Base-by-base conservation (phyloP, 2,329 filamentous ascomycete genomes). In the Diaporthe destruens region DNA sequence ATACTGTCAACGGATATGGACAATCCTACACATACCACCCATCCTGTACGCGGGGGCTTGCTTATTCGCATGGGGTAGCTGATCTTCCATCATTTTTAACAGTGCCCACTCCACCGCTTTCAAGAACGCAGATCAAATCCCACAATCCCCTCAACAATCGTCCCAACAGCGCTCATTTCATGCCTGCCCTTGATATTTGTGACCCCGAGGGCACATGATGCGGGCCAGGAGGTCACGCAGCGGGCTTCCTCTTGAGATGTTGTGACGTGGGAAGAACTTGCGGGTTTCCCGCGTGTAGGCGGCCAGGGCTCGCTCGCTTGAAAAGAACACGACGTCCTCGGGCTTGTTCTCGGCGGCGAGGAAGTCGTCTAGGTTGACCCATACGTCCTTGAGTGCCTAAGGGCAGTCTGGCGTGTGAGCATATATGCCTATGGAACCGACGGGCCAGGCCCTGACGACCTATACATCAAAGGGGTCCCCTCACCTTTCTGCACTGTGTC, bases 331-430 rank as follows among this genome's bases (percentile, higher is more conserved):
- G 3, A 85, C 79, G 0, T 61, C 70, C 0, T 73, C 57, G 0
- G 78, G 79, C 16, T 72, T 74, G 7, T 76, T 70, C 32, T 82
- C 69, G 12, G 81, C 82, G 0, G 79, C 74, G 8, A 89, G 77
- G 71, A 89, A 85, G 76, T 89, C 87, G 36, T 73, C 74, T 49
- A 88, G 88, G 72, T 88, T 88, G 72, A 88, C 81, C 77, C 83
- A 82, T 6, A 87, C 78, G 0, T 61, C 75, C n/a, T 76, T 76
- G 2, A 87, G 77, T 3, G 81, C 84, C 86, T 87, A 44, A 87
- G 44, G 34, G 2, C 23, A 69, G 44, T 56, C 20, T 69, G 42
- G 39, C 29, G 32, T 42, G 34, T 55, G 29, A 9, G 53, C 42
- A 39, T 39, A 25, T 29, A 55, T 12, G 59, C 49, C 25, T 61